Base-by-base conservation (phyloP, 768 basidiomycete genomes). In the Leccinum broughii region DNA sequence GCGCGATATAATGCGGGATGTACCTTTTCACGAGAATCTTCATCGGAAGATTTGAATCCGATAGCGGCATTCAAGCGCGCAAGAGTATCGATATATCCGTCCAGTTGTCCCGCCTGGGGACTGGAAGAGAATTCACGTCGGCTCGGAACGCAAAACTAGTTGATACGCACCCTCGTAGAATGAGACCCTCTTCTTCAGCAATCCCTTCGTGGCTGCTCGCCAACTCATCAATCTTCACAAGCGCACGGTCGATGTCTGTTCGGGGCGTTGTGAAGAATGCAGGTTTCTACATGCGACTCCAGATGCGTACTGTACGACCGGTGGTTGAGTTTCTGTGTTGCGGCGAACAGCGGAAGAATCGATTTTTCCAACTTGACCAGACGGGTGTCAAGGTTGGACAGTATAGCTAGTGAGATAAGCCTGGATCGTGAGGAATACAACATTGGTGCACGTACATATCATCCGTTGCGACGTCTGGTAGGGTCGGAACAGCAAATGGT, bases 351-450 rank as follows among this genome's bases (percentile, higher is more conserved):
- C 0, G 93, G 93, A 14, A 90, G 71, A 56, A 95, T 92, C 2
- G 91, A 88, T 65, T 92, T 93, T 68, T 94, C 93, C 22, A 94
- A 81, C 70, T 88, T 90, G 46, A 89, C 87, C 6, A 95, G 76
- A 20, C 93, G 84, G 1, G 85, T 85, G 72, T 94, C 93, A 67
- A 93, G 92, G 66, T 88, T 92, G 62, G 89, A 86, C 54, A 95
- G 79, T 66, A 93, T 88, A 51, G 89, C 92, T 94, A 70, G 68
- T 65, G 65, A 73, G 62, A 63, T 79, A 56, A 78, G 67, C 54
- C 22, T 58, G 13, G 51, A 26, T 59, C 44, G 14, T 14, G 24
- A 26, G 30, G 48, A 35, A 39, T 56, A 32, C 28, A 9, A 54
- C 39, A 46, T 32, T 30, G 4, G 24, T 35, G 26, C 9, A 68